phyloP scores from a whole-genome alignment of 2,329 filamentous ascomycete genomes.

The Fusarium hostae region DNA sequence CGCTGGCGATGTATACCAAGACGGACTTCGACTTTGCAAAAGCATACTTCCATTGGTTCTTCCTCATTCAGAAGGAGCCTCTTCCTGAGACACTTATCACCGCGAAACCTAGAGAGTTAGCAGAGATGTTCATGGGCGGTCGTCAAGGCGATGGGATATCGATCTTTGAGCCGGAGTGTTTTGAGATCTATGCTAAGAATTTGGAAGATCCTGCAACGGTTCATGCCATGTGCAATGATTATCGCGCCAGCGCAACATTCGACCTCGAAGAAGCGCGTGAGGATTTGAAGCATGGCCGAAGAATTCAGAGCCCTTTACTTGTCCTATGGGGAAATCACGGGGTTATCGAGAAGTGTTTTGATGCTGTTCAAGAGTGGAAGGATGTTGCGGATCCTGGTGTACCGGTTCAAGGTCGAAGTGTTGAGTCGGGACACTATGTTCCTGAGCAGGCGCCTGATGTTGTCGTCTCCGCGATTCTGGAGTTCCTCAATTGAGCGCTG shows the following conservation, averaged over 20 bases:
- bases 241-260: conserved; percentile 61
- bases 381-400: conserved; percentile 54
- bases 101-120: conserved; percentile 52
- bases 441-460: conserved; percentile 63
- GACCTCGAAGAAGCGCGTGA: conserved; percentile 62
- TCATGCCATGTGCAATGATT: conserved; percentile 66
- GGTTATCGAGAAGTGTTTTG: conserved; percentile 61
- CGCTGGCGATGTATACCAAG: conserved; percentile 62
- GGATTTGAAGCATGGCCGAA: conserved; percentile 56
- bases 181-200: conserved; percentile 55
- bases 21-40: conserved; percentile 56
- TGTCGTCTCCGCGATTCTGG: conserved; percentile 54
- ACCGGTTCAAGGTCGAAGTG: conserved; percentile 52
- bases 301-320: conserved; percentile 58
- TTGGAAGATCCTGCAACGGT: conserved; percentile 56
- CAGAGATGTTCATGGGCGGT: conserved; percentile 56
- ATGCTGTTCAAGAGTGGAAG: conserved; percentile 62
- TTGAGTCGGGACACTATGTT: conserved; percentile 62
- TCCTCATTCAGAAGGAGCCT: conserved; percentile 63
- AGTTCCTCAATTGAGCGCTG: conserved; percentile 50
- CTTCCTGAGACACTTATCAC: conserved; percentile 62
- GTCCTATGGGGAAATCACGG: conserved; percentile 63
- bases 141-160: conserved; percentile 49
- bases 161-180: conserved; percentile 50
- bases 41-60: conserved; percentile 69